A percentile compares a stretch with the other conserved stretches of the same genome.
These are phyloP conservation scores for Botrytis medusae DNA, from an alignment of 2,329 filamentous ascomycete species.

Conservation along the genomic window DNA sequence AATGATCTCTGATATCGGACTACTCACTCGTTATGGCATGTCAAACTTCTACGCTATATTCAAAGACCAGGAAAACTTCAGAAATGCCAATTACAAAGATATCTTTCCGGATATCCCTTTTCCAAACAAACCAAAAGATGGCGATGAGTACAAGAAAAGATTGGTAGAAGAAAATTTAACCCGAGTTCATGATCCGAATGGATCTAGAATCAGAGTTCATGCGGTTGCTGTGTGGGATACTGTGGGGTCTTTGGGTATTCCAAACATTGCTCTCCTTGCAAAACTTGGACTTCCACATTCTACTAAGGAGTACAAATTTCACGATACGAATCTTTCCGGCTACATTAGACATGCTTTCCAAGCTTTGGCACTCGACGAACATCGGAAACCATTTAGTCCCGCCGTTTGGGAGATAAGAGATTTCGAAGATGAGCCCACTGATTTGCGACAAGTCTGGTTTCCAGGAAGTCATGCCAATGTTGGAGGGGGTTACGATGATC, in stretches of 20 bases:
- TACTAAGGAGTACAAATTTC: conserved; percentile 43
- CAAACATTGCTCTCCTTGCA: conserved; percentile 43
- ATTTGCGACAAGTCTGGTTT: conserved; percentile 47
- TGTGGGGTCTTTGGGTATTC: conserved; percentile 42
- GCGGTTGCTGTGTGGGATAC: conserved; percentile 54
- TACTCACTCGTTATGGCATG: conserved; percentile 46
- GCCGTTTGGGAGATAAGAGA: conserved; percentile 43
- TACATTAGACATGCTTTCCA: conserved; percentile 51
- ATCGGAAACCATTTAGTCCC: conserved; percentile 43
- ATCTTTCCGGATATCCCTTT: conserved; percentile 38
- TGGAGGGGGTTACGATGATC: conserved; percentile 50
- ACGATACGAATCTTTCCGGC: conserved; percentile 46
- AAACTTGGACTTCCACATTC: conserved; percentile 42
- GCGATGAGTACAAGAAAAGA: conserved; percentile 41
- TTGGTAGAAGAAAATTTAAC: conserved; percentile 42
- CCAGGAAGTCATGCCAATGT: conserved; percentile 50
- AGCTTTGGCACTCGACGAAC: conserved; percentile 51
- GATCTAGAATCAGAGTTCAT: conserved; percentile 44
- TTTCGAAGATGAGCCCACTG: conserved; percentile 29
- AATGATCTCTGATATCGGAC: conserved; percentile 37
- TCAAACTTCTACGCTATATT: conserved; percentile 47
- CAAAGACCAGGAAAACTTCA: conserved; percentile 39
- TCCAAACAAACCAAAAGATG: conserved; percentile 33
- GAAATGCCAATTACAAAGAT: conserved; percentile 41
- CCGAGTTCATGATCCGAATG: conserved; percentile 41